A percentile compares a stretch with the other conserved stretches of the same genome.
Conservation (phyloP, 805 yeast species). For the Ogataea sp. region DNA sequence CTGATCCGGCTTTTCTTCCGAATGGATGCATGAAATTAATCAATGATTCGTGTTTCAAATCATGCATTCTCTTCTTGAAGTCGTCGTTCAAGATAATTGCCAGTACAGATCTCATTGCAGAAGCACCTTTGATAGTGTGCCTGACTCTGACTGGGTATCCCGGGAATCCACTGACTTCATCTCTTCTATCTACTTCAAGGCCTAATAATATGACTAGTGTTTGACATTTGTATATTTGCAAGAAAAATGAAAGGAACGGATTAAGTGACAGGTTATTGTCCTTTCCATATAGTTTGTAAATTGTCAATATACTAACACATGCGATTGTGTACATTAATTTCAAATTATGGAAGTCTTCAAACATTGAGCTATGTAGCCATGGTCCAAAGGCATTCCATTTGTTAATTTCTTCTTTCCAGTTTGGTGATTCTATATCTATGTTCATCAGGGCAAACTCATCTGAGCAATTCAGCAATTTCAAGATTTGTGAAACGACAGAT, state of each 20-base stretch:
- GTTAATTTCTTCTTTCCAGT: conserved; percentile 23
- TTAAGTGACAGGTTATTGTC: conserved; percentile 37
- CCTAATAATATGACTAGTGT: conserved; percentile 54
- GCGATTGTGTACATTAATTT: conserved; percentile 38
- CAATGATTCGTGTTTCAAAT: conserved; percentile 50
- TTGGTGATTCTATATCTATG: conserved; percentile 30
- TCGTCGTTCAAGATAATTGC: conserved; percentile 54
- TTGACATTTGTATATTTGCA: conserved; percentile 59
- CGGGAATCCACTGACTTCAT: conserved; percentile 29
- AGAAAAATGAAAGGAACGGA: conserved; percentile 52
- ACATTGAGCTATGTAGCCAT: conserved; percentile 12
- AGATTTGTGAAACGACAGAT: conserved; percentile 28
- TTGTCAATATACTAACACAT: conserved; percentile 33
- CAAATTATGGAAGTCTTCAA: conserved; percentile 27
- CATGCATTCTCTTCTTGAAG: conserved; percentile 36
- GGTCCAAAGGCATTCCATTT: conserved; percentile 31
- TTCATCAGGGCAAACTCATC: conserved; percentile 34
- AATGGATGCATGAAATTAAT: conserved; percentile 58
- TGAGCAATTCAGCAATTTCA: conserved; percentile 29
- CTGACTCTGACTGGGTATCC: conserved; percentile 38
- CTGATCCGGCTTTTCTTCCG: conserved; percentile 53
- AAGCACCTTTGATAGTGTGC: conserved; percentile 50
- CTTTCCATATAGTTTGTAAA: conserved; percentile 32
- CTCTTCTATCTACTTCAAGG: conserved; percentile 47
- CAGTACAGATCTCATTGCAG: conserved; percentile 53